These are phyloP conservation scores for Lagenidium sp. DNA, from an alignment of 352 stramenopile species.

Conservation along the genomic window DNA sequence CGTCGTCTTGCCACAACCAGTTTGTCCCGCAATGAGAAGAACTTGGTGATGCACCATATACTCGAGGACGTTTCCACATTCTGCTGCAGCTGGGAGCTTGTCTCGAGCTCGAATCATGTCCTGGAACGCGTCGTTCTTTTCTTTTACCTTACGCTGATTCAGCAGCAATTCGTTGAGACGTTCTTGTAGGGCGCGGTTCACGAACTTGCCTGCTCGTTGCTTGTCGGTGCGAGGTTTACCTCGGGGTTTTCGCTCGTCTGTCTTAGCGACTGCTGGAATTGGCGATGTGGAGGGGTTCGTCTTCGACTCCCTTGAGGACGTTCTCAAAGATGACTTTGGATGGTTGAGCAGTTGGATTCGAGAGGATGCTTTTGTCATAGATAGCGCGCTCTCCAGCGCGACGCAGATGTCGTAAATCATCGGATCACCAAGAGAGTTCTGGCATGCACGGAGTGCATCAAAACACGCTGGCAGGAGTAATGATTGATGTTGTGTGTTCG, in stretches of 20 bases:
- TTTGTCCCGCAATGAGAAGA: conserved; percentile 93
- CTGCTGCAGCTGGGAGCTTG: conserved; percentile 47
- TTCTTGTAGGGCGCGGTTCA: too few relatives aligned
- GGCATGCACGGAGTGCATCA: conserved; percentile 43
- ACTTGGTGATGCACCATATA: conserved; percentile 75
- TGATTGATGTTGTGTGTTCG: too few relatives aligned
- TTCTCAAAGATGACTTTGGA: too few relatives aligned
- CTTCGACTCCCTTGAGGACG: background rate
- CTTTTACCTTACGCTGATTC: conserved; percentile 30
- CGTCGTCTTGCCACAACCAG: conserved; percentile 93
- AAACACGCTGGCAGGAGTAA: too few relatives aligned
- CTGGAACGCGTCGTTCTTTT: conserved; percentile 30
- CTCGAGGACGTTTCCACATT: conserved; percentile 48
- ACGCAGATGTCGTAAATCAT: conserved; percentile 80
- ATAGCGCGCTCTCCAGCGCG: conserved; percentile 49
- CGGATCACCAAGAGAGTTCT: conserved; percentile 48
- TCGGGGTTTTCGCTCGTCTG: conserved; percentile 15
- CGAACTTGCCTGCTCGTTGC: too few relatives aligned
- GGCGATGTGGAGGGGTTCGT: too few relatives aligned
- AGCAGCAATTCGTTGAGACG: conserved; percentile 38
- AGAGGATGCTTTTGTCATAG: conserved; percentile 18
- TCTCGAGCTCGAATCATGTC: conserved; percentile 44
- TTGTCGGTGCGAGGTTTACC: conserved; percentile 26
- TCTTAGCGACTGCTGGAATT: conserved; percentile 1
- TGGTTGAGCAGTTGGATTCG: conserved; percentile 5